Percentiles rank a stretch among this genome's conserved stretches.
Evolutionary conservation across 108 stramenopile species (phyloP).

Genomic region (Cafeteria roenbergensis): DNA sequence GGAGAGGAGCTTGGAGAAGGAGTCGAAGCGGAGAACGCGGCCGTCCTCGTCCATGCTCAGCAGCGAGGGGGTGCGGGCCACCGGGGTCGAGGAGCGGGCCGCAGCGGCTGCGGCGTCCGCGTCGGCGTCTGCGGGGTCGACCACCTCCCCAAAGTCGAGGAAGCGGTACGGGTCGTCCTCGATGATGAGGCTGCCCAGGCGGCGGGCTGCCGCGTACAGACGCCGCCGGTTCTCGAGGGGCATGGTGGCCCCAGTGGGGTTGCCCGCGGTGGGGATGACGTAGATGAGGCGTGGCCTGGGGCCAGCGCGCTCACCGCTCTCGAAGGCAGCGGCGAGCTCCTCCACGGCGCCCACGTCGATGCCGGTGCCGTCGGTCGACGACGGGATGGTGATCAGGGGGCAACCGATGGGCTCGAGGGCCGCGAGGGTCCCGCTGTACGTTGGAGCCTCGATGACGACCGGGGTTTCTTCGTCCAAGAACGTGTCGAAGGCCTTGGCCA

Average conservation of each 20-base stretch:
- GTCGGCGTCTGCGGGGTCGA: not conserved
- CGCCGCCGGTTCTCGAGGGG: conserved; percentile 22
- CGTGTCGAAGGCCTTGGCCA: conserved; percentile 36
- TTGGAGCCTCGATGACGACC: conserved; percentile 30
- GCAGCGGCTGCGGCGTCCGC: conserved; percentile 2
- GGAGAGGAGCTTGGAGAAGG: conserved; percentile 43
- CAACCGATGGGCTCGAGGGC: conserved; percentile 25
- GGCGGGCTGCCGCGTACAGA: conserved; percentile 20
- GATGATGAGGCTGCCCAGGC: conserved; percentile 24
- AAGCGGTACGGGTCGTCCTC: conserved; percentile 57
- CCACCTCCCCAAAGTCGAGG: conserved; percentile 18
- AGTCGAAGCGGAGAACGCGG: conserved; percentile 50
- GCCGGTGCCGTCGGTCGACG: conserved; percentile 12
- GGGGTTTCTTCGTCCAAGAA: conserved; percentile 25
- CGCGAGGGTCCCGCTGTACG: conserved; percentile 34
- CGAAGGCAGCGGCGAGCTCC: not conserved
- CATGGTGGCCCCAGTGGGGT: conserved; percentile 35
- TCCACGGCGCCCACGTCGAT: not conserved
- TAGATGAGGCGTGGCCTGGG: conserved; percentile 32
- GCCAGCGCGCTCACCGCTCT: not conserved
- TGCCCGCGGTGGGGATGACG: conserved; percentile 35
- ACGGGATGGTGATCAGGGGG: not conserved
- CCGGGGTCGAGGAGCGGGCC: too few species aligned
- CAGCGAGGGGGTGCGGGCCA: not conserved
- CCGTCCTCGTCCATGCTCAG: conserved; percentile 36